Evolutionary conservation across 345 rosid genomes (phyloP), one percentile per base, ranked within the genome.

Genomic region (Syzygium oleosum): DNA sequence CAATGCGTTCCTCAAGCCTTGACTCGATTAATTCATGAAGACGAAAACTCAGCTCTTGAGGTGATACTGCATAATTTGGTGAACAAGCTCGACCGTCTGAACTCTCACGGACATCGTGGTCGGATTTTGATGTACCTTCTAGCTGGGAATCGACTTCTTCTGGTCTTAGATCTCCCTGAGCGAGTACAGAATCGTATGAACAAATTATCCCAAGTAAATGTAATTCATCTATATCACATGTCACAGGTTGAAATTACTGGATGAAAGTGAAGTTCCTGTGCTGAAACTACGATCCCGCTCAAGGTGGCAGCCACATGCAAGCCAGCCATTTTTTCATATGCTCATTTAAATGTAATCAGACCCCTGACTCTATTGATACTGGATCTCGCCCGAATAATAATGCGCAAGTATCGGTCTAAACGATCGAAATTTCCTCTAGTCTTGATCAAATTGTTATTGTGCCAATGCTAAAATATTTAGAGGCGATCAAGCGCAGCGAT

Each of bases 1-100:
- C 51, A 84, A 92, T 89, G 23, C 89, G 89, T 23, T 52, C 89
- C 83, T 52, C 56, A 12, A 89, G 91, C 58, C 91, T 91, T 46
- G 90, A 88, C 65, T 90, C 86, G 55, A 90, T 88, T 29, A 92
- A 88, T 52, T 88, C 87, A 31, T 90, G 94, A n/a, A 90, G 91
- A 34, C 86, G 91, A 77, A 91, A 77, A 80, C 91, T 85, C 87
- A 91, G 88, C 84, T 91, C 92, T 56, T 2, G 22, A 14, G 90
- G 90, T 51, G 88, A 84, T 21, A 90, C 89, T 10, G 78, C 87
- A 53, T 34, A 85, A 84, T 88, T 89, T 58, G 85, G 65, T 25
- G 87, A 34, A 52, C 85, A 31, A 77, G 55, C 38, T 13, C 12
- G 84, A 61, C 85, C 3, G 4, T 61, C 68, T 12, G 78, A 77